Evolutionary conservation across 352 stramenopile species (phyloP).

Genomic region (Pythium myriotylum): DNA sequence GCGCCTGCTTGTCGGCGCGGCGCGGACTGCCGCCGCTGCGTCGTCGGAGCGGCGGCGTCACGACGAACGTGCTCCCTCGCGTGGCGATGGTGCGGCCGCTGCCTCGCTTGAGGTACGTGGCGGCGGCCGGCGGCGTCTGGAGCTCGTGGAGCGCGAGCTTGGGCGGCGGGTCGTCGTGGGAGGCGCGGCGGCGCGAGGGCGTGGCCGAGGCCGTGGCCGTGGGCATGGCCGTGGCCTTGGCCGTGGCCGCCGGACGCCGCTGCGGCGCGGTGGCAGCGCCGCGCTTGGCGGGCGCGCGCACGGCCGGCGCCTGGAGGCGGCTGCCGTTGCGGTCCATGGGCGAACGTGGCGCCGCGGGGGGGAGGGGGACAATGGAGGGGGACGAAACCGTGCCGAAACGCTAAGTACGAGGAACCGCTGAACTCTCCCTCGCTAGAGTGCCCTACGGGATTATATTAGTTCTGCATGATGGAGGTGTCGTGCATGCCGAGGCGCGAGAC

Average conservation of each 20-base stretch:
- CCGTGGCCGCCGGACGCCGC: too few relatives aligned
- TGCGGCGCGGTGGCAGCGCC: constrained; percentile 11
- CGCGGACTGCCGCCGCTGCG: too few relatives aligned
- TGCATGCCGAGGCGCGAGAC: constrained; percentile 36
- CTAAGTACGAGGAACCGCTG: background rate
- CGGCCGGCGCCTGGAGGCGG: constrained; percentile 17
- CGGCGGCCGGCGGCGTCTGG: constrained; percentile 3
- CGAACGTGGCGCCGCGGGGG: background rate
- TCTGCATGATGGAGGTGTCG: constrained; percentile 20
- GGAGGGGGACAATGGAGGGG: background rate
- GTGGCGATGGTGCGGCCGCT: constrained; percentile 29
- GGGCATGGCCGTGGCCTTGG: too few relatives aligned
- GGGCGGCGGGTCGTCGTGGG: constrained; percentile 6
- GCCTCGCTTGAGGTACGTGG: constrained; percentile 20
- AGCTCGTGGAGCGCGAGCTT: constrained; percentile 24
- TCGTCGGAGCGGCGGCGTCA: background rate
- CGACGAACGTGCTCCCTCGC: constrained; percentile 1
- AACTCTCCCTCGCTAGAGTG: background rate
- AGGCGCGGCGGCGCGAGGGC: background rate
- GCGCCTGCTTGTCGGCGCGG: background rate
- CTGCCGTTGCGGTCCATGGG: constrained; percentile 16
- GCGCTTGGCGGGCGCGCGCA: constrained; percentile 10
- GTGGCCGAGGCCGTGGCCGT: too few relatives aligned
- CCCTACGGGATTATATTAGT: background rate
- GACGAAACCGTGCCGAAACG: background rate